A percentile compares a stretch with the other conserved stretches of the same genome.
phyloP scores from a whole-genome alignment of 768 basidiomycete genomes.

The Leucocoprinus leucothites region DNA sequence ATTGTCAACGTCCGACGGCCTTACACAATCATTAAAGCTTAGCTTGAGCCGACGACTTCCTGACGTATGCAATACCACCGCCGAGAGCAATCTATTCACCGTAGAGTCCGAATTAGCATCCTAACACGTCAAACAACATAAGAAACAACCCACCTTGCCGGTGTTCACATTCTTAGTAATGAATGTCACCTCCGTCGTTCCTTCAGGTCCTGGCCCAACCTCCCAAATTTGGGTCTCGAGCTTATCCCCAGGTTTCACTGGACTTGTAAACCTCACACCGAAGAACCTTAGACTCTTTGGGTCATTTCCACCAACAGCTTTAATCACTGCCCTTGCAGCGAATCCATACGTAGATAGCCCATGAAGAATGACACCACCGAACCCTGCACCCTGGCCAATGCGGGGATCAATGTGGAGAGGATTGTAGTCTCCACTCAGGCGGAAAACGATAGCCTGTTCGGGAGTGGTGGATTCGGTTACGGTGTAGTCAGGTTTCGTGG shows the following conservation, averaged over 20 bases:
- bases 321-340: constrained; percentile 72
- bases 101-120: not conserved
- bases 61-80: constrained; percentile 61
- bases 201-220: constrained; percentile 60
- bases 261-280: constrained; percentile 76
- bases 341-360: constrained; percentile 83
- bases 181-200: constrained; percentile 59
- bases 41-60: constrained; percentile 34
- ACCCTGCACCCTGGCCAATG: constrained; percentile 70
- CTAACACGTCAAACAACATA: not conserved
- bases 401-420: constrained; percentile 76
- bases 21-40: constrained; percentile 21
- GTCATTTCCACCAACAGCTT: constrained; percentile 57
- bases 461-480: constrained; percentile 59
- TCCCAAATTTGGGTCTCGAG: constrained; percentile 82
- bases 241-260: constrained; percentile 79
- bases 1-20: too few relatives aligned
- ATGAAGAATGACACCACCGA: constrained; percentile 84
- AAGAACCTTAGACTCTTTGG: constrained; percentile 63
- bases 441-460: constrained; percentile 69
- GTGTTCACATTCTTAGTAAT: constrained; percentile 56
- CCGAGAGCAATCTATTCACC: constrained; percentile 40
- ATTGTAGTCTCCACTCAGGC: constrained; percentile 78
- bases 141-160: constrained; percentile 42
- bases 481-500: constrained; percentile 51